Evolutionary conservation across 2,329 filamentous ascomycete species (phyloP).

Genomic region (Elsinoe australis): DNA sequence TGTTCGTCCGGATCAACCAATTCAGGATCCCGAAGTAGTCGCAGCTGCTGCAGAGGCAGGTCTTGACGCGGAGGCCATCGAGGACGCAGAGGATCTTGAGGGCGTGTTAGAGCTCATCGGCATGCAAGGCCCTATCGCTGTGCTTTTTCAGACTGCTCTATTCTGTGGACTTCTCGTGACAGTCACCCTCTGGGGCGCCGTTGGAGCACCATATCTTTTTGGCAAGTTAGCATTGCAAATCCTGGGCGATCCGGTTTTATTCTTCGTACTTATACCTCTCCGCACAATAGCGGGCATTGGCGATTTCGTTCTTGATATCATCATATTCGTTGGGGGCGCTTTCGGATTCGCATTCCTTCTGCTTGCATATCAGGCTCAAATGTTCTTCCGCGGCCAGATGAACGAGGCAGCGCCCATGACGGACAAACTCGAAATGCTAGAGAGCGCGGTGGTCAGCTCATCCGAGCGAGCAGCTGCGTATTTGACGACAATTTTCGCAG

Average conservation of each 20-base stretch:
- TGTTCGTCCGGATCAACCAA: constrained; percentile 18
- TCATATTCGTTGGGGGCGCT: constrained; percentile 50
- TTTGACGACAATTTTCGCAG: constrained; percentile 6
- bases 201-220: constrained; percentile 87
- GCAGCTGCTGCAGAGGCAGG: constrained; percentile 60
- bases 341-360: not conserved
- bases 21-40: constrained; percentile 50
- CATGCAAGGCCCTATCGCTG: constrained; percentile 86
- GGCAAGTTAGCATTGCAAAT: constrained; percentile 77
- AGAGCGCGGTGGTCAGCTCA: not conserved
- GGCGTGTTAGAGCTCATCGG: constrained; percentile 93
- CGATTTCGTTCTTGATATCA: constrained; percentile 71
- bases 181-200: constrained; percentile 72
- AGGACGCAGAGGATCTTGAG: constrained; percentile 87
- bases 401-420: not conserved
- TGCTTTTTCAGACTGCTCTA: constrained; percentile 86
- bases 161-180: constrained; percentile 89
- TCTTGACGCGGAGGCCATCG: constrained; percentile 65
- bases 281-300: constrained; percentile 63
- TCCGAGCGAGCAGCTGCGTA: constrained; percentile 5
- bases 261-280: constrained; percentile 60
- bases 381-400: not conserved
- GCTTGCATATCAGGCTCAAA: constrained; percentile 4
- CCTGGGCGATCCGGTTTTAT: constrained; percentile 66
- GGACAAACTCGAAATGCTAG: constrained; percentile 4